Base-by-base conservation (phyloP, 169 alveolate species). In the Cryptosporidium canis region DNA sequence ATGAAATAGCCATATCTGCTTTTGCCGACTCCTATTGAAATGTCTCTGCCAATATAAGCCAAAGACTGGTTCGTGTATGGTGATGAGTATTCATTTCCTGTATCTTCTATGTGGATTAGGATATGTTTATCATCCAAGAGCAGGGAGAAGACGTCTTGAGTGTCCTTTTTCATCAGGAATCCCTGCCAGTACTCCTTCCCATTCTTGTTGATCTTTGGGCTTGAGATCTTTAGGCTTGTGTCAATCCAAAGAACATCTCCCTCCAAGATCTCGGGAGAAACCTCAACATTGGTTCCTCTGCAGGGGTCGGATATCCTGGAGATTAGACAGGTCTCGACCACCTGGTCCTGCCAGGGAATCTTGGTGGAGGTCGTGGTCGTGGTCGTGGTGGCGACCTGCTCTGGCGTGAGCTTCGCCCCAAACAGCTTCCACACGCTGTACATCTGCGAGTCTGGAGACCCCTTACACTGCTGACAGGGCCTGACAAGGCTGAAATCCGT, bases 61-160 rank as follows among this genome's bases (percentile, higher is more conserved):
- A 70, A 70, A 12, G 84, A 31, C 16, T 70, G 68, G 11, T 70
- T 70, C 33, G 84, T 70, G 39, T 51, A 70, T 39, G 84, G 84
- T 5, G 67, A 48, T 18, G 1, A 18, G 53, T 70, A 70, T 3
- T 55, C 66, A 47, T 27, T 51, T 51, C 18, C 24, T 5, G 29
- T 27, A 39, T 51, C 29, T 33, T 47, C 41, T 8, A 55, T 58
- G 31, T 61, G 11, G 7, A 61, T 0, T 14, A 16, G 0, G 5
- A 70, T 1, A 29, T 35, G 53, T 2, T 51, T 7, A 9, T 70
- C 84, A 51, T 70, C 67, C 47, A 70, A 70, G 8, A 70, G 47
- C 21, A 70, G 0, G 9, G 64, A 35, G 24, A 47, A 70, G 3
- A 70, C 53, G 11, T 16, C 21, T 33, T 70, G 18, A 12, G 47